Evolutionary conservation across 441 rosid genomes (phyloP).

Genomic region (Populus tomentosa): DNA sequence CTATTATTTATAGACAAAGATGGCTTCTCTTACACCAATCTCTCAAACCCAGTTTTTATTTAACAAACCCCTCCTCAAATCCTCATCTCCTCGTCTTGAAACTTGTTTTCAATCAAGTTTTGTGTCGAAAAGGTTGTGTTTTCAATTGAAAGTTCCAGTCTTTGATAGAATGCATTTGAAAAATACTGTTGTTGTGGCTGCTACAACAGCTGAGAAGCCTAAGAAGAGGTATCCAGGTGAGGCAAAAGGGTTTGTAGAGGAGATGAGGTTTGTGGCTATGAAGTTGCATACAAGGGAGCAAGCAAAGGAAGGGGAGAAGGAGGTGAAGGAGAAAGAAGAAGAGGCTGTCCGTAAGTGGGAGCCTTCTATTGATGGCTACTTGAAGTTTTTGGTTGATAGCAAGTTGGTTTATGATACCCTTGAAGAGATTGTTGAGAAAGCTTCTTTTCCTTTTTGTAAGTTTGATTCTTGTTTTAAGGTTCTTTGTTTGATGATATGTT

Average conservation of each 20-base stretch:
- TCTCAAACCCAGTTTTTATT: conserved; percentile 43
- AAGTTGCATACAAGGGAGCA: conserved; percentile 83
- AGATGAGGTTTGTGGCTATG: conserved; percentile 97
- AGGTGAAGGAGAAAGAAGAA: conserved; percentile 66
- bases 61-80: conserved; percentile 32
- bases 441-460: conserved; percentile 73
- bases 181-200: conserved; percentile 30
- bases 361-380: conserved; percentile 75
- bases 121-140: conserved; percentile 24
- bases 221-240: conserved; percentile 73
- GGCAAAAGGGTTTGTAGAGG: conserved; percentile 93
- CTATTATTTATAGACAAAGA: conserved; percentile 11
- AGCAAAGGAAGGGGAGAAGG: conserved; percentile 86
- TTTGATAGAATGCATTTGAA: conserved; percentile 32
- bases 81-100: conserved; percentile 2
- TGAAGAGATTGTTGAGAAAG: conserved; percentile 29
- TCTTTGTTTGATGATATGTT: neutral
- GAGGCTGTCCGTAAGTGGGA: conserved; percentile 63
- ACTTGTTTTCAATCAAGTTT: conserved; percentile 26
- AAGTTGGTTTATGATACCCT: conserved; percentile 85
- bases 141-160: conserved; percentile 8
- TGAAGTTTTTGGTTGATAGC: conserved; percentile 80
- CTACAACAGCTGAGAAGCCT: conserved; percentile 69
- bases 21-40: conserved; percentile 62
- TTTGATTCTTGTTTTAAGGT: neutral